Evolutionary conservation across 1,139 yeast species (phyloP), one percentile per base, ranked within the genome.

Genomic region (Yamadazyma membranifaciens): DNA sequence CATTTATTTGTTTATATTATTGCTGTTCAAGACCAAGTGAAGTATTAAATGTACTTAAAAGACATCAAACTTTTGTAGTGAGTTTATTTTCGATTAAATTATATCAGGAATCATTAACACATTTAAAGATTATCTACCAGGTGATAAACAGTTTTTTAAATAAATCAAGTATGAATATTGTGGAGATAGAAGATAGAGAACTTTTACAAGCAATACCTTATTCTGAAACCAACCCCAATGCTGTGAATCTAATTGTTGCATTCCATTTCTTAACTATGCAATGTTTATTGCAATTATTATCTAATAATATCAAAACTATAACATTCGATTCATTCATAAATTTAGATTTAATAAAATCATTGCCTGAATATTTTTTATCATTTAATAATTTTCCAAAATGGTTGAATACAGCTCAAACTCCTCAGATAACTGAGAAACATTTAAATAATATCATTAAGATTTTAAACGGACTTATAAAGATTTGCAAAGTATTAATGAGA

Each of bases 181-280:
- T 3, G 6, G 22, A 30, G 3, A n/a, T n/a, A 9, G 25, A 10
- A 3, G 22, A 16, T 22, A 15, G 25, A 15, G 14, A 12, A 20
- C 12, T 32, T 9, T 22, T 11, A 11, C 7, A 15, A 3, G 31
- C 22, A 9, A 34, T 26, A 11, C 30, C 15, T 6, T 16, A 15
- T 15, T 9, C 7, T 25, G 36, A 37, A 15, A n/a, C 17, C 13
- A 15, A 10, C 24, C n/a, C 25, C 3, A 11, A 30, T 9, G 33
- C 39, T 35, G 41, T 46, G 1, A 65, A 58, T 38, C 42, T 59
- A 14, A 48, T 63, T 6, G 49, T 62, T 27, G 66, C 72, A 9
- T 63, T 52, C 44, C 65, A 66, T 45, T 65, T 67, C 44, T 49
- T 67, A 33, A 39, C 52, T 7, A 44, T 66, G 9, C 73, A 67